These are phyloP conservation scores for Sarocladium kiliense DNA, from an alignment of 2,329 filamentous ascomycete species.

Conservation along the genomic window DNA sequence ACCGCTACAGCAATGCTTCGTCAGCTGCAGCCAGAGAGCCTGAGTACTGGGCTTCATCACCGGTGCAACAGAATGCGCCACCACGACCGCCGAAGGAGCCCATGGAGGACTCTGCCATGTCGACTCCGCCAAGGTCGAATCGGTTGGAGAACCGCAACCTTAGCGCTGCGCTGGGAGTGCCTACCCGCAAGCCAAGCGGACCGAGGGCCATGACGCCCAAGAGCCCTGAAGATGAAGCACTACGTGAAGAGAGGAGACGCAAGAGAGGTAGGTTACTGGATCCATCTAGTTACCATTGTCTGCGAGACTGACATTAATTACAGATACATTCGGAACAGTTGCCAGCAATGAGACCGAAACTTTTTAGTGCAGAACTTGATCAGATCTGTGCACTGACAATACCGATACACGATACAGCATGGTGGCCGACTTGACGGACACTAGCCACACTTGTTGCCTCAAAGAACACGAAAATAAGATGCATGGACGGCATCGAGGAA, in stretches of 20 bases:
- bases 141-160: conserved; percentile 52
- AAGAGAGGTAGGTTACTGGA: conserved; percentile 49
- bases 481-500: neutral
- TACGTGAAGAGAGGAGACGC: conserved; percentile 42
- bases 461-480: neutral
- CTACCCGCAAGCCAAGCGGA: conserved; percentile 50
- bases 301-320: neutral
- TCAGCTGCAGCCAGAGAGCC: conserved; percentile 26
- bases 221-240: conserved; percentile 41
- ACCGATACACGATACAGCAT: neutral
- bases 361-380: conserved; percentile 20
- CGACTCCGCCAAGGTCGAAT: conserved; percentile 43
- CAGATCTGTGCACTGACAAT: neutral
- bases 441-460: neutral
- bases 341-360: conserved; percentile 30
- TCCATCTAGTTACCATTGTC: neutral
- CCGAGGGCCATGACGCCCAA: conserved; percentile 58
- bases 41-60: conserved; percentile 42
- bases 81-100: conserved; percentile 61
- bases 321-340: conserved; percentile 31
- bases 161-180: conserved; percentile 46
- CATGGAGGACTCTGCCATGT: conserved; percentile 35
- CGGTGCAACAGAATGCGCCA: conserved; percentile 37
- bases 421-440: neutral
- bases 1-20: conserved; percentile 44